These are phyloP conservation scores for Plasmodium coatneyi DNA, from an alignment of 169 alveolate species.

Conservation along the genomic window DNA sequence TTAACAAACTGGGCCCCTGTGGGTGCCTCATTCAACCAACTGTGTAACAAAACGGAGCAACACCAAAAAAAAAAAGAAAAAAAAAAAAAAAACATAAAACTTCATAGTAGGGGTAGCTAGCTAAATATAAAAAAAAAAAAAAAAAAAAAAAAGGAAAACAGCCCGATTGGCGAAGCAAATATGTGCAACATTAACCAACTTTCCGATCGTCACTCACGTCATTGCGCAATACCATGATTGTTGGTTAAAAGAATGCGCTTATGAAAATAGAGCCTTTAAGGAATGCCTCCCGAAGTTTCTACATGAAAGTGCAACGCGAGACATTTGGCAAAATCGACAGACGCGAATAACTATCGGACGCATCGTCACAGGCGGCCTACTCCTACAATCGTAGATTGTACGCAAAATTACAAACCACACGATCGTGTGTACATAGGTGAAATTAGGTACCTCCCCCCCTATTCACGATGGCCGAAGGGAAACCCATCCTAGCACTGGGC, in stretches of 20 bases:
- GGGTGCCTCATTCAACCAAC: background rate
- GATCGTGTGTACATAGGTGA: background rate
- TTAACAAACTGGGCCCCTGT: background rate
- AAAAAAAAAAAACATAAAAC: too few species aligned
- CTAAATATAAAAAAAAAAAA: too few species aligned
- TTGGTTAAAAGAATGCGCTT: background rate
- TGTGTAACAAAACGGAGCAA: background rate
- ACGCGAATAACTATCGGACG: background rate
- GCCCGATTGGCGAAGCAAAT: background rate
- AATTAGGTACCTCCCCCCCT: background rate
- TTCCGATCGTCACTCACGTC: background rate
- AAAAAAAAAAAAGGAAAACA: too few species aligned
- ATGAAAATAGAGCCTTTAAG: background rate
- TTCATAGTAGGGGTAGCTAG: too few species aligned
- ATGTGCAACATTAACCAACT: background rate
- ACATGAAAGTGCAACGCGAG: background rate
- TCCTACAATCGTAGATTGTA: too few species aligned
- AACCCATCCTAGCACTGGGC: slow-evolving; percentile 1
- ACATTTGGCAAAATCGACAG: background rate
- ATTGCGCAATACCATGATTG: background rate
- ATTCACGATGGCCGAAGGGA: slow-evolving; percentile 4
- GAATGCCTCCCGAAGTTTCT: background rate
- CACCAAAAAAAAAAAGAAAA: background rate
- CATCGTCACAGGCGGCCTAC: background rate
- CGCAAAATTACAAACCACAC: background rate